A percentile compares a stretch with the other conserved stretches of the same genome.
phyloP scores from a whole-genome alignment of 306 rosid species.

The Corylus heterophylla region DNA sequence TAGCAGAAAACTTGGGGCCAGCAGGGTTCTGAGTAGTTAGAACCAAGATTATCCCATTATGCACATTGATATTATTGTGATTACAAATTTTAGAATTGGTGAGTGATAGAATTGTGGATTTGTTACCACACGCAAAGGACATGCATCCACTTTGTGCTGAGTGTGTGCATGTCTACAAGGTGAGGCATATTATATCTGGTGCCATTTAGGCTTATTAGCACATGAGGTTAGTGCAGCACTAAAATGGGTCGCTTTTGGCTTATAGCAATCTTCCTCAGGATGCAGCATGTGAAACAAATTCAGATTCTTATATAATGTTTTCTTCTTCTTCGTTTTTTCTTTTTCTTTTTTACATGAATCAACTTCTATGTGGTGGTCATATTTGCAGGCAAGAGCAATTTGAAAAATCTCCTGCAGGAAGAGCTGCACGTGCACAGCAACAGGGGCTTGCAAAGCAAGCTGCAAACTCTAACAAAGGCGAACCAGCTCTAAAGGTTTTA shows the following conservation, averaged over 20 bases:
- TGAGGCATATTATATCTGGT: neutral
- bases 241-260: neutral
- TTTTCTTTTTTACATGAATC: neutral
- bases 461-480: slow-evolving; percentile 61
- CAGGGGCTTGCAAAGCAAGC: slow-evolving; percentile 65
- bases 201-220: neutral
- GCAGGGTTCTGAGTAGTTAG: slow-evolving; percentile 1
- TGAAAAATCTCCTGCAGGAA: slow-evolving; percentile 82
- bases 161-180: neutral
- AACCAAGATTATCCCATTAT: neutral
- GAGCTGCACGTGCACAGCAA: slow-evolving; percentile 80
- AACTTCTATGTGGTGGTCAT: slow-evolving; percentile 23
- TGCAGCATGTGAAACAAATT: neutral
- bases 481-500: slow-evolving; percentile 68
- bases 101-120: neutral
- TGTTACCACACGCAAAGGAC: neutral
- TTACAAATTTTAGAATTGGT: neutral
- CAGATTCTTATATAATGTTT: neutral
- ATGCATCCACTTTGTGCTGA: neutral
- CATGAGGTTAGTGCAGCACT: slow-evolving; percentile 1
- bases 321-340: neutral
- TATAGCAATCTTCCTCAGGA: neutral
- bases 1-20: neutral
- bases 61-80: neutral
- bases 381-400: slow-evolving; percentile 76